These are phyloP conservation scores for Epichloe bromicola DNA, from an alignment of 2,329 filamentous ascomycete genomes.

Conservation along the genomic window DNA sequence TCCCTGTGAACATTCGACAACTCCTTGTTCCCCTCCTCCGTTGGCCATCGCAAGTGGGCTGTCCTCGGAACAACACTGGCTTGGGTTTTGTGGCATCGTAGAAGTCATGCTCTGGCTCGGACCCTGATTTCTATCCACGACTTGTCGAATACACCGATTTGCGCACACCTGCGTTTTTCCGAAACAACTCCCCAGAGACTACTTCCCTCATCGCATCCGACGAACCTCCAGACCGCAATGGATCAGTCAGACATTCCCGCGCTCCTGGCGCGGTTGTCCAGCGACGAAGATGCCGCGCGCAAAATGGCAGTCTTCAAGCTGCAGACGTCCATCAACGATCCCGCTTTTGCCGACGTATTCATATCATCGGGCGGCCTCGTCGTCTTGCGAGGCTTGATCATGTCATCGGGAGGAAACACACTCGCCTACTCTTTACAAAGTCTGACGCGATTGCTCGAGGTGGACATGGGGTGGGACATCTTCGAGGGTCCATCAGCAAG, in stretches of 20 bases:
- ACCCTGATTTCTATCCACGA: background rate
- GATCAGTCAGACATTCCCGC: conserved; percentile 55
- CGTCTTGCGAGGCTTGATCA: conserved; percentile 68
- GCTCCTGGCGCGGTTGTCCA: conserved; percentile 49
- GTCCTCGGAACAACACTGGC: background rate
- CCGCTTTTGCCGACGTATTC: conserved; percentile 91
- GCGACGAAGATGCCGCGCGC: conserved; percentile 75
- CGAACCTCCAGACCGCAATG: conserved; percentile 25
- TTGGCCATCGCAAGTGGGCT: background rate
- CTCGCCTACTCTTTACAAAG: conserved; percentile 90
- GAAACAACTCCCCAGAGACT: background rate
- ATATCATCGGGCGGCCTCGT: conserved; percentile 77
- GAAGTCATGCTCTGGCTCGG: background rate
- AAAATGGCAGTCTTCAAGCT: conserved; percentile 99
- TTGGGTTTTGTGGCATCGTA: background rate
- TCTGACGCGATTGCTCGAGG: conserved; percentile 74
- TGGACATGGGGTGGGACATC: conserved; percentile 96
- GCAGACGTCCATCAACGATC: conserved; percentile 88
- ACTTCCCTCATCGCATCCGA: background rate
- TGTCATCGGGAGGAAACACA: conserved; percentile 82
- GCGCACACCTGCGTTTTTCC: background rate
- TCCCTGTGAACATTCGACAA: background rate
- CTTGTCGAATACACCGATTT: background rate
- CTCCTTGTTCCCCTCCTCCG: background rate
- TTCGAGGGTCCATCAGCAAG: conserved; percentile 51